Percentiles rank a stretch among this genome's conserved stretches.
Evolutionary conservation across 106 monocot species (phyloP).

Genomic region (Dendrobium huoshanense): DNA sequence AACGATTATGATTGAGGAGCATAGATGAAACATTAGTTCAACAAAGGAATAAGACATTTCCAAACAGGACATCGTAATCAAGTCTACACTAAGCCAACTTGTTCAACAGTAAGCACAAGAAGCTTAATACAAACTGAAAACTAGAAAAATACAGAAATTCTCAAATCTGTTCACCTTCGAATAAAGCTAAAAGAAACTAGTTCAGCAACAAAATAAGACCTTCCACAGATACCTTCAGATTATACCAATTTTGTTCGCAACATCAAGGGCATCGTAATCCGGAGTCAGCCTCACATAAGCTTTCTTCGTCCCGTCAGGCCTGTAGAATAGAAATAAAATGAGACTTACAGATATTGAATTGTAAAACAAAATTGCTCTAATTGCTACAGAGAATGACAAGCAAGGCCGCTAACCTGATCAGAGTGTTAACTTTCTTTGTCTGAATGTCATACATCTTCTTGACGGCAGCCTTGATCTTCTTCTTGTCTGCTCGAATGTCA

Average conservation of each 20-base stretch:
- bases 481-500: constrained; percentile 47
- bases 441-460: constrained; percentile 41
- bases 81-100: no score
- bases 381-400: not conserved
- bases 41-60: no score
- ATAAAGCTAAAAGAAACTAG: no score
- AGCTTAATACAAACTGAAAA: no score
- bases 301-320: constrained; percentile 45
- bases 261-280: constrained; percentile 37
- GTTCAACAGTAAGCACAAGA: no score
- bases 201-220: no score
- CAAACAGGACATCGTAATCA: no score
- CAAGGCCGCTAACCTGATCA: constrained; percentile 18
- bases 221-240: constrained; percentile 8
- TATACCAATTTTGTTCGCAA: constrained; percentile 39
- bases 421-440: constrained; percentile 30
- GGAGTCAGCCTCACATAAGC: constrained; percentile 37
- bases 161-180: no score
- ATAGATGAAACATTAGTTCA: no score
- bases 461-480: constrained; percentile 50
- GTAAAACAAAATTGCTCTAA: not conserved
- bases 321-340: not conserved
- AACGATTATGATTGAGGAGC: no score
- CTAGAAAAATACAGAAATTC: no score
- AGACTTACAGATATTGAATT: not conserved